phyloP scores from a whole-genome alignment of 202 grass and related monocot species.

The Eragrostis tef region DNA sequence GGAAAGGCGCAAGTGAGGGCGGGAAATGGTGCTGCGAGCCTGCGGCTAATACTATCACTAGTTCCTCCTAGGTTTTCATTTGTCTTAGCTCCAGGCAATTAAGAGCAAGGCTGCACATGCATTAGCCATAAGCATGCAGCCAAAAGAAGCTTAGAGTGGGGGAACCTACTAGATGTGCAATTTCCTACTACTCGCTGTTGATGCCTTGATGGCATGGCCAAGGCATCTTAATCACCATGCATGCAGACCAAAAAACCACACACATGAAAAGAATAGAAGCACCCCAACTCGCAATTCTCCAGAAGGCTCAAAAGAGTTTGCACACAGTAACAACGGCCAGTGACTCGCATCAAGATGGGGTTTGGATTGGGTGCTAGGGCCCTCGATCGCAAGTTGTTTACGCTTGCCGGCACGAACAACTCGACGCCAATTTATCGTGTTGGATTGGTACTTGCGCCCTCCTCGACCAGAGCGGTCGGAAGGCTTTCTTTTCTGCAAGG shows the following conservation, averaged over 20 bases:
- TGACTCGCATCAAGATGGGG: constrained; percentile 27
- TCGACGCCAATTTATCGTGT: constrained; percentile 26
- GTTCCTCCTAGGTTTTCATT: constrained; percentile 35
- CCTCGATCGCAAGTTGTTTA: constrained; percentile 23
- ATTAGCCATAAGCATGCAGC: constrained; percentile 40
- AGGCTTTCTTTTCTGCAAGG: constrained; percentile 23
- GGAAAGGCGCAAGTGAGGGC: constrained; percentile 41
- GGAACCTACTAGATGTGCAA: constrained; percentile 4
- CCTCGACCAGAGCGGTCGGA: constrained; percentile 40
- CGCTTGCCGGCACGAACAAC: constrained; percentile 24
- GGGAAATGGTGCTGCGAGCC: constrained; percentile 36
- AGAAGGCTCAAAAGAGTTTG: constrained; percentile 1
- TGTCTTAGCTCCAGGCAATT: constrained; percentile 39
- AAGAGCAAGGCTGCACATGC: constrained; percentile 30
- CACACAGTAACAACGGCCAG: constrained; percentile 34
- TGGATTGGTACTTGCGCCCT: constrained; percentile 46
- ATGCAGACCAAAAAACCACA: constrained; percentile 26
- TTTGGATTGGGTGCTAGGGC: constrained; percentile 14
- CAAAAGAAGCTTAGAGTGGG: constrained; percentile 41
- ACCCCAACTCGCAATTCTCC: constrained; percentile 13
- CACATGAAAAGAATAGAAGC: constrained; percentile 54
- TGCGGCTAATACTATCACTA: constrained; percentile 21
- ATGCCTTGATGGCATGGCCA: background rate
- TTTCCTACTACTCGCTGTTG: constrained; percentile 26
- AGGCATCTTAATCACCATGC: constrained; percentile 4